phyloP scores from a whole-genome alignment of 345 rosid species.

The Hibiscus tridactylites region DNA sequence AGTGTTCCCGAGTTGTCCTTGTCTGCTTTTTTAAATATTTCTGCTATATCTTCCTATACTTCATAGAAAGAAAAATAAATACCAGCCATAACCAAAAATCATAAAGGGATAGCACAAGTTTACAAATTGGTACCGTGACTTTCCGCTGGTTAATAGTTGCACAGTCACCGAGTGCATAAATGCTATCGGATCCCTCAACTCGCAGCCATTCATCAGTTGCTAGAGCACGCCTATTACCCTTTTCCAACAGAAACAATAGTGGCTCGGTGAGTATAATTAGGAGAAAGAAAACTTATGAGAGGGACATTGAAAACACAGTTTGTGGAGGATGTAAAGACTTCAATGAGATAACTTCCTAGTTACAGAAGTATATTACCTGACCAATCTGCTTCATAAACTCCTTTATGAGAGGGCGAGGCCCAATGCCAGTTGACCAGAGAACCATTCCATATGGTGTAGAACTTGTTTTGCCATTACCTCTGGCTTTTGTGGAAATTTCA shows the following conservation, averaged over 20 bases:
- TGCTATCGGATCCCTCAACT: conserved; percentile 56
- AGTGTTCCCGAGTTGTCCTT: conserved; percentile 89
- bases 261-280: not conserved
- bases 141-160: conserved; percentile 61
- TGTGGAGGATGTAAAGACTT: too few species aligned
- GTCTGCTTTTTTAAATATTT: conserved; percentile 86
- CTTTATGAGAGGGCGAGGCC: conserved; percentile 70
- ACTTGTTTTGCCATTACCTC: conserved; percentile 45
- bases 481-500: conserved; percentile 73
- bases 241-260: conserved; percentile 10
- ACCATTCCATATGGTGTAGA: conserved; percentile 87
- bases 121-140: conserved; percentile 66
- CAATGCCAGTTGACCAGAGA: conserved; percentile 99
- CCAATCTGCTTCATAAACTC: conserved; percentile 93
- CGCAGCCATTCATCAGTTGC: conserved; percentile 99
- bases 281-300: not conserved
- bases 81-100: not conserved
- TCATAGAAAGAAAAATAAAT: not conserved
- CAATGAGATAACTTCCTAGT: not conserved
- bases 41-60: conserved; percentile 68
- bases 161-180: conserved; percentile 98
- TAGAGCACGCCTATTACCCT: conserved; percentile 83
- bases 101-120: not conserved
- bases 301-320: too few species aligned
- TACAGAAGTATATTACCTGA: conserved; percentile 44